A percentile compares a stretch with the other conserved stretches of the same genome.
Conservation (phyloP, 306 rosid species). For the Prinsepia uniflora region DNA sequence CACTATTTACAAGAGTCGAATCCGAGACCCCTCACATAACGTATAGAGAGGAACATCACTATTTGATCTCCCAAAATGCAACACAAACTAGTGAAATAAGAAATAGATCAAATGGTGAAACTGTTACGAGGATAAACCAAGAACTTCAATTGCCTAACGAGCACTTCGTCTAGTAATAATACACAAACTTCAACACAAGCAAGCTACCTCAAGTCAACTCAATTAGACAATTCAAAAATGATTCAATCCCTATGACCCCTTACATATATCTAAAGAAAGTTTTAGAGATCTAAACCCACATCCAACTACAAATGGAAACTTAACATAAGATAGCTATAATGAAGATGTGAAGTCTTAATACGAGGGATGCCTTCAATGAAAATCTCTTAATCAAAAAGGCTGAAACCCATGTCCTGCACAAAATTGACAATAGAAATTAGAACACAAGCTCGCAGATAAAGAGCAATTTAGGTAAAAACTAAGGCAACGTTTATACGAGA, state of each 20-base stretch:
- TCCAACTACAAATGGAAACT: slow-evolving; percentile 8
- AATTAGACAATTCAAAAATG: neutral
- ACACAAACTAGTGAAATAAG: too few species aligned
- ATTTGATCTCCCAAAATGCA: too few species aligned
- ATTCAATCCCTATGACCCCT: neutral
- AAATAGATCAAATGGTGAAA: too few species aligned
- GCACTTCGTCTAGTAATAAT: too few species aligned
- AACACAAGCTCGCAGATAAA: neutral
- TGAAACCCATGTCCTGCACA: slow-evolving; percentile 72
- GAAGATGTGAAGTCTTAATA: neutral
- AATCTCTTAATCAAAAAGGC: slow-evolving; percentile 53
- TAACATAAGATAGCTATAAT: neutral
- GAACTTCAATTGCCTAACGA: too few species aligned
- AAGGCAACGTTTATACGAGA: neutral
- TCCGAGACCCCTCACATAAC: too few species aligned
- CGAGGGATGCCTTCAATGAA: neutral
- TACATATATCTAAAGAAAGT: neutral
- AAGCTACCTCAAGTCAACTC: neutral
- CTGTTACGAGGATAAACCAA: too few species aligned
- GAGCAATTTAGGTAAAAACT: slow-evolving; percentile 13
- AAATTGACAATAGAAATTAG: neutral
- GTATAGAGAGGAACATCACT: too few species aligned
- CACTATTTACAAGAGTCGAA: too few species aligned
- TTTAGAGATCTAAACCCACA: neutral
- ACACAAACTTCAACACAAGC: too few species aligned